Evolutionary conservation across 1,139 yeast species (phyloP).

Genomic region (Kluyveromyces sp.): DNA sequence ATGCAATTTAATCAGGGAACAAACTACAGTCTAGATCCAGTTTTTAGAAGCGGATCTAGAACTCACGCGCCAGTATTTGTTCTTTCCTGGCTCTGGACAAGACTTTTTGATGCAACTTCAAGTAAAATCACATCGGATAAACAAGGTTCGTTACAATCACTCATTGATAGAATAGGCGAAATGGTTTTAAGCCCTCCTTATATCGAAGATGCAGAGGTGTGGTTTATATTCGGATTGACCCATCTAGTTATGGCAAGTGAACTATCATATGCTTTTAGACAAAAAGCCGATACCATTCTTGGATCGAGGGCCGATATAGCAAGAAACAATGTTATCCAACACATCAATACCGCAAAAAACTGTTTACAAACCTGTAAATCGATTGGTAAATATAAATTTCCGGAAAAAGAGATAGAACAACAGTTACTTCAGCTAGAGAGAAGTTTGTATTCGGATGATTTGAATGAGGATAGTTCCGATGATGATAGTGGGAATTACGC

Average conservation of each 20-base stretch:
- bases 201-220: conserved; percentile 28
- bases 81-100: conserved; percentile 32
- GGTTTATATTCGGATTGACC: conserved; percentile 25
- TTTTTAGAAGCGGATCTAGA: conserved; percentile 33
- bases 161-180: conserved; percentile 24
- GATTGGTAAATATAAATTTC: conserved; percentile 16
- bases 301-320: conserved; percentile 21
- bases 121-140: conserved; percentile 7
- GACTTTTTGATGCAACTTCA: conserved; percentile 10
- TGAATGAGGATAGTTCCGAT: not conserved
- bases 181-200: conserved; percentile 27
- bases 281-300: conserved; percentile 4
- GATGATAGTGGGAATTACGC: not conserved
- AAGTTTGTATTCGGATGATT: conserved; percentile 11
- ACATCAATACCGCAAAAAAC: conserved; percentile 16
- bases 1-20: conserved; percentile 17
- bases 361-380: conserved; percentile 14
- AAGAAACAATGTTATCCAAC: conserved; percentile 21
- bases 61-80: conserved; percentile 32
- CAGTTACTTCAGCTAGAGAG: conserved; percentile 18
- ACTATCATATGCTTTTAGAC: conserved; percentile 13
- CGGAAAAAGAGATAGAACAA: conserved; percentile 15
- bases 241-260: conserved; percentile 24
- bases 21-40: conserved; percentile 26
- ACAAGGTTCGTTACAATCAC: conserved; percentile 10